Evolutionary conservation across 2,329 filamentous ascomycete species (phyloP), one percentile per base, ranked within the genome.

Genomic region (Colletotrichum sp.): DNA sequence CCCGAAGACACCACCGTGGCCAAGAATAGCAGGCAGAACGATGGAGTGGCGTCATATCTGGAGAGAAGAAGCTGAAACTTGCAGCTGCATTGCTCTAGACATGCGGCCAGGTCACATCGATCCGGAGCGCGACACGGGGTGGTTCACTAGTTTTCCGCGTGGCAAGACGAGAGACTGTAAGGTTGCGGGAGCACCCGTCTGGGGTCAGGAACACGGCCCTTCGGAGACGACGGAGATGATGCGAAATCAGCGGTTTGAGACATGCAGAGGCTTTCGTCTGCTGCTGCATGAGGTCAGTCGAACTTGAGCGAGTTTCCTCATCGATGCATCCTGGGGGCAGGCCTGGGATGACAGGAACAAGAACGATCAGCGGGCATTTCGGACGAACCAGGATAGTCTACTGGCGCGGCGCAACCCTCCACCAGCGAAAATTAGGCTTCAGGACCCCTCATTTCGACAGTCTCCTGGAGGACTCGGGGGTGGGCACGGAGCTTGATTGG

Each of bases 141-240:
- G 67, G 67, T 52, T 52, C 10, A 24, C 43, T 52, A 52, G 43
- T 52, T 34, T 39, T 43, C 65, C 65, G 39, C 39, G 34, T 68
- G 55, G 36, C 55, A 28, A 61, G 43, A 60, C 55, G 34, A 61
- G 43, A 60, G 24, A 67, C 13, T 32, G 36, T 28, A 34, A 55
- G 18, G 55, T 48, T 60, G 43, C 73, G 73, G 73, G 73, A 75
- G 73, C 57, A 67, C 59, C 73, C 73, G 73, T 75, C 64, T 75
- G 70, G 70, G 64, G 48, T 18, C 59, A 69, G 73, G 73, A 73
- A 65, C 26, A 65, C 70, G 70, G 64, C 70, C 73, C 73, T 75
- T 69, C 64, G 70, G 73, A 75, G 32, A 73, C 73, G 73, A 69
- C 73, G 73, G 73, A 69, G 70, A n/a, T 10, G 21, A 9, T 32